Evolutionary conservation across 2,329 filamentous ascomycete genomes (phyloP).

Genomic region (Talaromyces piceae): DNA sequence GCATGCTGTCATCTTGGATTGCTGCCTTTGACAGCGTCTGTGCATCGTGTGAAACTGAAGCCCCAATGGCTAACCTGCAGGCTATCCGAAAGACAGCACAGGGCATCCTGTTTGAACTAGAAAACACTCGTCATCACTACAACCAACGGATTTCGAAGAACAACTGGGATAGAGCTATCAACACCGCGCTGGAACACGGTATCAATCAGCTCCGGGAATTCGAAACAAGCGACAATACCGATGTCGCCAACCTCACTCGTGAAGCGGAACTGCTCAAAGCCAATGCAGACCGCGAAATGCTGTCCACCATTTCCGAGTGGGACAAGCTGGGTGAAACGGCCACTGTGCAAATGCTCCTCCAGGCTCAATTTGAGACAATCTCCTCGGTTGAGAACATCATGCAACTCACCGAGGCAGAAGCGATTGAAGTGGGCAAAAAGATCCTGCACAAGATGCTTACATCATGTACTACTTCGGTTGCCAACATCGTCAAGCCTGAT

Average conservation of each 20-base stretch:
- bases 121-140: slow-evolving; percentile 82
- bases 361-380: slow-evolving; percentile 87
- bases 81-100: slow-evolving; percentile 81
- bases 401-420: slow-evolving; percentile 74
- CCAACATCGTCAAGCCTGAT: slow-evolving; percentile 86
- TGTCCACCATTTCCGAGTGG: slow-evolving; percentile 70
- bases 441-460: slow-evolving; percentile 73
- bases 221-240: slow-evolving; percentile 58
- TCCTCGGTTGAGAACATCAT: slow-evolving; percentile 74
- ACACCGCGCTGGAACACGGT: slow-evolving; percentile 80
- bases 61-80: slow-evolving; percentile 57
- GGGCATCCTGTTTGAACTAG: slow-evolving; percentile 81
- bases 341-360: slow-evolving; percentile 73
- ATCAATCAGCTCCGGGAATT: slow-evolving; percentile 67
- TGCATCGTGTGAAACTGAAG: slow-evolving; percentile 61
- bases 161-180: slow-evolving; percentile 81
- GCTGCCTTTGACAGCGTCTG: slow-evolving; percentile 81
- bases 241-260: slow-evolving; percentile 64
- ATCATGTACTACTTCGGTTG: slow-evolving; percentile 63
- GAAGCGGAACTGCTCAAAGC: slow-evolving; percentile 82
- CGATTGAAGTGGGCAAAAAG: slow-evolving; percentile 67
- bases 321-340: slow-evolving; percentile 73
- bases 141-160: slow-evolving; percentile 73
- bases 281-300: slow-evolving; percentile 72
- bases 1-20: slow-evolving; percentile 84